phyloP scores from a whole-genome alignment of 1,139 yeast genomes.

The Blastobotrys elegans region DNA sequence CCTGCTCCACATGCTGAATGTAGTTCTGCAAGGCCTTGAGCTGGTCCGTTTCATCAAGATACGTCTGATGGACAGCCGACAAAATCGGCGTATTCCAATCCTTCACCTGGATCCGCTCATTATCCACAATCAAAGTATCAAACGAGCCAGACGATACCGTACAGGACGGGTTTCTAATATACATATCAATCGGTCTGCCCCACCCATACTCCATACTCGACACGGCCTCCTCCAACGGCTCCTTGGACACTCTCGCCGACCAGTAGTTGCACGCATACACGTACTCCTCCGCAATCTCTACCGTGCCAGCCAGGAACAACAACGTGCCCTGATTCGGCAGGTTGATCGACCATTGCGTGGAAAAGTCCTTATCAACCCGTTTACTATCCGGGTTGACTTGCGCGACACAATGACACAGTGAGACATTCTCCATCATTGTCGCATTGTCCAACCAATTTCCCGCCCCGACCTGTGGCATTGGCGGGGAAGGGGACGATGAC shows the following conservation, averaged over 20 bases:
- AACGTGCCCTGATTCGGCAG: constrained; percentile 35
- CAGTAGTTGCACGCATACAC: constrained; percentile 81
- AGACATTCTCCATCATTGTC: constrained; percentile 29
- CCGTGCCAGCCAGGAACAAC: constrained; percentile 50
- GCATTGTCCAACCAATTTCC: constrained; percentile 58
- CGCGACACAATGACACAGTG: constrained; percentile 34
- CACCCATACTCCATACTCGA: constrained; percentile 83
- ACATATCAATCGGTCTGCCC: constrained; percentile 38
- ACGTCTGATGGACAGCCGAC: constrained; percentile 21
- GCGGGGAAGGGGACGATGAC: background rate
- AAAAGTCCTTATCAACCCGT: constrained; percentile 1
- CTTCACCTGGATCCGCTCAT: constrained; percentile 24
- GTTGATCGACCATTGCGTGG: constrained; percentile 32
- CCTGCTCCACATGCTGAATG: constrained; percentile 22
- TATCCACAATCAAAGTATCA: constrained; percentile 26
- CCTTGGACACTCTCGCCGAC: constrained; percentile 81
- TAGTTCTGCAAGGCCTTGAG: constrained; percentile 25
- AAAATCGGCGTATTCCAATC: constrained; percentile 34
- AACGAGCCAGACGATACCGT: constrained; percentile 10
- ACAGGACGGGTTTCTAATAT: background rate
- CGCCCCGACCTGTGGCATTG: constrained; percentile 42
- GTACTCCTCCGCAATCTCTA: constrained; percentile 64
- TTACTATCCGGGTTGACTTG: constrained; percentile 26
- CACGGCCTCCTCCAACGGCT: constrained; percentile 59
- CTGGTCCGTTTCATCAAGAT: constrained; percentile 29